Conservation (phyloP, 2,329 filamentous ascomycete genomes). For the Monosporascus sp. region DNA sequence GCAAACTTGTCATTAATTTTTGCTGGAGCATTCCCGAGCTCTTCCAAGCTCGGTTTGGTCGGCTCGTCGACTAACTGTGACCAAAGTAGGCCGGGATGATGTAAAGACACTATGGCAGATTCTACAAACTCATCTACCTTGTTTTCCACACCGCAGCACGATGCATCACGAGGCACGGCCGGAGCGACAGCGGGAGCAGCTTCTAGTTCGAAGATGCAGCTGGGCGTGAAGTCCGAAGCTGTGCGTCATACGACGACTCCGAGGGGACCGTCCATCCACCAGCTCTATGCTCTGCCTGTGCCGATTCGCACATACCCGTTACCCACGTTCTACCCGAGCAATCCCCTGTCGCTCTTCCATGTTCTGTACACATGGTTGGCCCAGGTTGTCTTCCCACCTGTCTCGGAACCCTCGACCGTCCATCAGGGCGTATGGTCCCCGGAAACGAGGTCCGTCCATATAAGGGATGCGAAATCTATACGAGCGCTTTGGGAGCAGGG, state of each 20-base stretch:
- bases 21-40: conserved; percentile 6
- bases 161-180: conserved; percentile 8
- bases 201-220: conserved; percentile 8
- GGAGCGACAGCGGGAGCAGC: conserved; percentile 16
- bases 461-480: conserved; percentile 71
- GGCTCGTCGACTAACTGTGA: conserved; percentile 7
- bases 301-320: conserved; percentile 80
- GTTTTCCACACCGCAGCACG: conserved; percentile 11
- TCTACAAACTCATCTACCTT: conserved; percentile 12
- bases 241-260: conserved; percentile 10
- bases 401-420: conserved; percentile 56
- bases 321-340: conserved; percentile 84
- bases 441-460: conserved; percentile 75
- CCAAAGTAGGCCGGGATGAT: conserved; percentile 42
- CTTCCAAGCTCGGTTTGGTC: neutral
- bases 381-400: conserved; percentile 63
- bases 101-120: conserved; percentile 26
- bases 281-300: conserved; percentile 76
- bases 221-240: conserved; percentile 5
- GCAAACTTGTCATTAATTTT: conserved; percentile 21
- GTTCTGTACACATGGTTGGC: conserved; percentile 72
- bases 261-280: conserved; percentile 46
- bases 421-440: conserved; percentile 77
- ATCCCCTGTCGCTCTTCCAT: conserved; percentile 82
- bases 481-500: conserved; percentile 90